A percentile compares a stretch with the other conserved stretches of the same genome.
Evolutionary conservation across 169 alveolate genomes (phyloP).

Genomic region (Eimeria acervulina): DNA sequence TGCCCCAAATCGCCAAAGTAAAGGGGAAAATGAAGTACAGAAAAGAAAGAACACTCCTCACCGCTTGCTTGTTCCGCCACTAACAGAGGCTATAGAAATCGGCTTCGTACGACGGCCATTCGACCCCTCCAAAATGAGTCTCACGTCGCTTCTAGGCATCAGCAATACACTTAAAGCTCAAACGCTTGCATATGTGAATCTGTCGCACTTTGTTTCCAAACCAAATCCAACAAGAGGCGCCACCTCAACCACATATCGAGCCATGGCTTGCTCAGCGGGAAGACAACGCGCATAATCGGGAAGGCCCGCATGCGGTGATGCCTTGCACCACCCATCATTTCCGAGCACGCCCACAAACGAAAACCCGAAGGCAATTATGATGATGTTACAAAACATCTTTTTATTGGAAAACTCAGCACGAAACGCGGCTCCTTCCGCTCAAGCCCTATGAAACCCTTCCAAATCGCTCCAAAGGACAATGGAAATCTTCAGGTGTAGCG

Average conservation of each 20-base stretch:
- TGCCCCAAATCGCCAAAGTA: neutral
- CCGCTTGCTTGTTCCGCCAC: conserved; percentile 90
- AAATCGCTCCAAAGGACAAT: neutral
- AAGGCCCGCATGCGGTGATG: conserved; percentile 90
- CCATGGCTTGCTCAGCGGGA: conserved; percentile 91
- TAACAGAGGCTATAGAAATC: conserved; percentile 88
- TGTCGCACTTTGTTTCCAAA: conserved; percentile 85
- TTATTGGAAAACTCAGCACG: neutral
- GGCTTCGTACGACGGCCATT: conserved; percentile 92
- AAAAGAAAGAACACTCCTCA: conserved; percentile 84
- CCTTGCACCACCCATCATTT: conserved; percentile 93
- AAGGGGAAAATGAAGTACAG: neutral
- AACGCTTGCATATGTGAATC: neutral
- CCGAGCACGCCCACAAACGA: conserved; percentile 22
- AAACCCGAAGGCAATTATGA: neutral
- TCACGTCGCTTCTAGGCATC: conserved; percentile 87
- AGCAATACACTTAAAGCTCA: neutral
- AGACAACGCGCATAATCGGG: conserved; percentile 93
- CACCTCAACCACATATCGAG: conserved; percentile 92
- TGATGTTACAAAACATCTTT: neutral
- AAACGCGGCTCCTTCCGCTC: neutral
- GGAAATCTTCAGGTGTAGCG: neutral
- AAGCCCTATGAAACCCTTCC: neutral
- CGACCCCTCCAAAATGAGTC: conserved; percentile 85
- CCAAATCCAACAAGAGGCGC: conserved; percentile 90